Conservation (phyloP, 805 yeast genomes). For the Kodamaea kakaduensis region DNA sequence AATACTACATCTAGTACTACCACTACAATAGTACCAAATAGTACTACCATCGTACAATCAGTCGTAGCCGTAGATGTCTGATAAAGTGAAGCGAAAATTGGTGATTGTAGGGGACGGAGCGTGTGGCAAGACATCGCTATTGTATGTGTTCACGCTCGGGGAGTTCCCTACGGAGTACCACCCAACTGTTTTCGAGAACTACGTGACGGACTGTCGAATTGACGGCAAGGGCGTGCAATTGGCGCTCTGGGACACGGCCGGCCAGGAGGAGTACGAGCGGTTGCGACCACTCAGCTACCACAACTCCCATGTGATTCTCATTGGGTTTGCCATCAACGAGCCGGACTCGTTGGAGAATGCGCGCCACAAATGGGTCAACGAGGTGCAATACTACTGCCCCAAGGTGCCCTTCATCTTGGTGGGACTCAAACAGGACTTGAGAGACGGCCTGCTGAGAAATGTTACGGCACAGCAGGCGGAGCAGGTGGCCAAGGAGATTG, state of each 20-base stretch:
- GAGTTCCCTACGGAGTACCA: conserved; percentile 90
- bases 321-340: conserved; percentile 81
- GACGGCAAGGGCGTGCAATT: conserved; percentile 89
- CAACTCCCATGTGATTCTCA: conserved; percentile 78
- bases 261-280: conserved; percentile 93
- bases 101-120: conserved; percentile 96
- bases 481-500: conserved; percentile 68
- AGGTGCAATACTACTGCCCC: conserved; percentile 77
- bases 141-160: conserved; percentile 89
- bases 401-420: conserved; percentile 72
- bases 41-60: no score
- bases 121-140: conserved; percentile 85
- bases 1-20: background rate
- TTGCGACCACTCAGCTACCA: conserved; percentile 84
- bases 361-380: conserved; percentile 80
- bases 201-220: conserved; percentile 89
- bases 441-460: conserved; percentile 43
- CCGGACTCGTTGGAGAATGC: conserved; percentile 86
- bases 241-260: conserved; percentile 95
- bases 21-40: background rate
- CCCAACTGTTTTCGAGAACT: conserved; percentile 92
- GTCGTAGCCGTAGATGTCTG: conserved; percentile 1
- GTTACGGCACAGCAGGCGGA: conserved; percentile 62
- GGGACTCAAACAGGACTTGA: conserved; percentile 80
- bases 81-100: conserved; percentile 50